Base-by-base conservation (phyloP, 2,329 filamentous ascomycete genomes). In the Trichoderma harzianum region DNA sequence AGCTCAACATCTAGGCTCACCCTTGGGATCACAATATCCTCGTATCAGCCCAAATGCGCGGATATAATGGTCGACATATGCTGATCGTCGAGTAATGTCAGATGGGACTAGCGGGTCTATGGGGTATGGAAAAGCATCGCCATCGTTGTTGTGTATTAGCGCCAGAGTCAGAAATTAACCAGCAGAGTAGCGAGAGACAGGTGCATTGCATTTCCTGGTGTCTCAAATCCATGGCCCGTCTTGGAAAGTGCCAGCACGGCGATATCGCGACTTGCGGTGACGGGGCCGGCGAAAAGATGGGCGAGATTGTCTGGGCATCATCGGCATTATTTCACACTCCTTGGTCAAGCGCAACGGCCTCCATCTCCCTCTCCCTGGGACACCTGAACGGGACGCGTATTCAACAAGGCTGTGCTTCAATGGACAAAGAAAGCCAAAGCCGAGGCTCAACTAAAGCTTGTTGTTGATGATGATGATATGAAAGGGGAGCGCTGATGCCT, bases 161-260 rank as follows among this genome's bases (percentile, higher is more conserved):
- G 67, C 28, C 67, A 26, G 43, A 16, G 67, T 62, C 57, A 53
- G 67, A 62, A 61, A 69, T 69, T 58, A 60, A 60, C 30, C 65
- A 69, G 36, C 65, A 34, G 18, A 60, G 36, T 34, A 69, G 55
- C 55, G 53, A 69, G 66, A 69, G 66, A 69, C 66, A 51, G 26
- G 18, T 68, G 65, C n/a, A 68, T 58, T 68, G 65, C n/a, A 68
- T 47, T 68, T 68, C 53, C 34, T 18, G 28, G 24, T 28, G 65
- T 68, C 65, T 68, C 65, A 58, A n/a, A 58, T 32, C 43, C 47
- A 21, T n/a, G 39, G 39, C 16, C 39, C 39, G 36, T 39, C 62
- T 26, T 26, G 43, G 14, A 32, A 24, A 43, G 47, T 30, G 34
- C 24, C 16, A 39, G n/a, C 11, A 34, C 34, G 34, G 32, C 16